These are phyloP conservation scores for Geranium rotundifolium DNA, from an alignment of 345 rosid genomes.

Conservation along the genomic window DNA sequence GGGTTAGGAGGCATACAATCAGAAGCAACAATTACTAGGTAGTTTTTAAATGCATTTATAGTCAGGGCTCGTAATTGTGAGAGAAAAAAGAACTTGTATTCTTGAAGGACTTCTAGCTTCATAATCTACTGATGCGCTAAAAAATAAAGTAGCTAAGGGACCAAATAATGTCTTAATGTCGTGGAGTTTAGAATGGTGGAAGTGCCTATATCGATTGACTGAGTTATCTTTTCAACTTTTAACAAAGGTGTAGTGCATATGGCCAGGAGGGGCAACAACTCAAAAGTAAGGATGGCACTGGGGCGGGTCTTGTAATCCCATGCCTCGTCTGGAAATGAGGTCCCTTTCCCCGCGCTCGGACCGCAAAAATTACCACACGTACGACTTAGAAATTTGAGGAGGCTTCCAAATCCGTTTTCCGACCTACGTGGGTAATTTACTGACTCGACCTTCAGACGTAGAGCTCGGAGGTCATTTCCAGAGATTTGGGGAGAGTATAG, in stretches of 20 bases:
- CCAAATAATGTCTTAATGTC: slow-evolving; percentile 52
- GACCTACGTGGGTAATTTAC: too few relatives aligned
- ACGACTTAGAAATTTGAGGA: too few relatives aligned
- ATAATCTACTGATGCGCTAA: slow-evolving; percentile 72
- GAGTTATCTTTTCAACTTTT: slow-evolving; percentile 62
- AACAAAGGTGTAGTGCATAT: slow-evolving; percentile 53
- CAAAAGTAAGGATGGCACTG: too few relatives aligned
- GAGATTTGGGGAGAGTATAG: too few relatives aligned
- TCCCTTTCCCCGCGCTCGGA: too few relatives aligned
- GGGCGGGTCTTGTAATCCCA: too few relatives aligned
- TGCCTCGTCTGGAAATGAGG: too few relatives aligned
- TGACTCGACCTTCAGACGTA: too few relatives aligned
- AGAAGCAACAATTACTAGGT: background rate
- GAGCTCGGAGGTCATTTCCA: too few relatives aligned
- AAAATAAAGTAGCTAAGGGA: slow-evolving; percentile 75
- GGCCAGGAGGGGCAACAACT: slow-evolving; percentile 86
- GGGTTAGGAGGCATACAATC: background rate
- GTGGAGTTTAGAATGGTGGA: slow-evolving; percentile 50
- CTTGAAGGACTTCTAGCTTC: slow-evolving; percentile 77
- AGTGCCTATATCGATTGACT: slow-evolving; percentile 44
- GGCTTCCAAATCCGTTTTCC: too few relatives aligned
- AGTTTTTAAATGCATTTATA: too few relatives aligned
- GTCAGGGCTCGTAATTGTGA: background rate
- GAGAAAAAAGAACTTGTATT: slow-evolving; percentile 47
- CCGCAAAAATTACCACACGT: too few relatives aligned